Evolutionary conservation across 305 asterid species (phyloP), one percentile per base, ranked within the genome.

Genomic region (Rubia balearica): DNA sequence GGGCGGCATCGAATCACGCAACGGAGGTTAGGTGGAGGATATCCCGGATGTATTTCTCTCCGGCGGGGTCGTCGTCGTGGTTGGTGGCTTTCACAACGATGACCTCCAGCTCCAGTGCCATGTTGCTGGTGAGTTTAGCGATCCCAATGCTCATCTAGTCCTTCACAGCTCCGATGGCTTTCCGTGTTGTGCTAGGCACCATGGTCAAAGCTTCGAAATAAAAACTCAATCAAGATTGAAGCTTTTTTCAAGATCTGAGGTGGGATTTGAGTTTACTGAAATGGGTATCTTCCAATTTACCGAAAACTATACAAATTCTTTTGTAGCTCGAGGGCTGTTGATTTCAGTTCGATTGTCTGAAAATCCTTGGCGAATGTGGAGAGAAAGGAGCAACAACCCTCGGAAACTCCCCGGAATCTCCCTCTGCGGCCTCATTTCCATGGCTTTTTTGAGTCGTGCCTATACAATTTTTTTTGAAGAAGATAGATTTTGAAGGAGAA

Each of bases 51-150:
- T 91, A 85, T 80, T 89, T 91, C 76, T 91, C 98, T 7, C 89
- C 83, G 4, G 96, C 96, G 0, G 96, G 96, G 53, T 88, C 94
- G 33, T 88, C 96, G 42, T 91, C 96, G 76, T 91, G 96, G 81
- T 89, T 83, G 1, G 98, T 91, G 12, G 98, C 96, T 80, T 89
- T 91, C 43, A 91, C 96, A 38, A 33, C 38, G 3, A 4, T 4
- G 38, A 33, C 38, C 38, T 33, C 38, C 38, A 33, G 38, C 38
- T 33, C 38, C 5, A 2, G 38, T 4, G 5, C 5, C 38, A 33
- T 33, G 38, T 33, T 33, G 38, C 38, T 33, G 38, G 38, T 4
- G 5, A 33, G 4, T 33, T 33, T 33, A 3, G 5, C 38, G 3
- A 33, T 33, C 38, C 38, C 38, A 33, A 33, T 33, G 38, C 38